Evolutionary conservation across 805 yeast genomes (phyloP).

Genomic region (Candida xiaguanensis): DNA sequence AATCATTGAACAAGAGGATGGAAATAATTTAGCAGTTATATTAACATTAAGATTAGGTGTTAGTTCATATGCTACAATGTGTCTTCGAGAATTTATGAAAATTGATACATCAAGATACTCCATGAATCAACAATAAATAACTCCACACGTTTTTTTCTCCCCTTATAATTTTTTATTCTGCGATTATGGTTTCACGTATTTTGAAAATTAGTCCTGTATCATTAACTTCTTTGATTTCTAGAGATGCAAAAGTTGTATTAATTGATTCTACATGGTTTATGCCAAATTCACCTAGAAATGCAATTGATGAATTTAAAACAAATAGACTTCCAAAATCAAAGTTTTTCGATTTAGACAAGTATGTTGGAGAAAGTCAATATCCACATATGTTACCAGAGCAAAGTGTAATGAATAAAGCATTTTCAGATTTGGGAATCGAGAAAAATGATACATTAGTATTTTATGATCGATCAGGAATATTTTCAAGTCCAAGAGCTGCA

Average conservation of each 20-base stretch:
- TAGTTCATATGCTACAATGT: conserved; percentile 97
- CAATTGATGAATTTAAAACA: conserved; percentile 49
- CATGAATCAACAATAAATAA: neutral
- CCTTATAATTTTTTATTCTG: neutral
- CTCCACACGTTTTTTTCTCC: neutral
- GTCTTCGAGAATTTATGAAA: conserved; percentile 84
- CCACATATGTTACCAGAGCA: conserved; percentile 89
- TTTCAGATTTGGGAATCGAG: conserved; percentile 53
- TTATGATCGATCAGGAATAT: conserved; percentile 81
- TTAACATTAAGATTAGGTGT: conserved; percentile 75
- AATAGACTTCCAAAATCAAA: conserved; percentile 65
- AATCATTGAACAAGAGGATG: conserved; percentile 18
- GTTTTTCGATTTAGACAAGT: conserved; percentile 73
- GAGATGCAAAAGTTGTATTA: conserved; percentile 41
- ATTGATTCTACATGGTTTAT: conserved; percentile 92
- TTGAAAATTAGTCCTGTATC: conserved; percentile 8
- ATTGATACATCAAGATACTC: conserved; percentile 53
- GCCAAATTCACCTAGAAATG: conserved; percentile 68
- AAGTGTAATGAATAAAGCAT: conserved; percentile 49
- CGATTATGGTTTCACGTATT: conserved; percentile 6
- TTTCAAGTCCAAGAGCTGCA: conserved; percentile 86
- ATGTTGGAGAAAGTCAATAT: conserved; percentile 53
- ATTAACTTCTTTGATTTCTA: conserved; percentile 6
- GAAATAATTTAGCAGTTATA: conserved; percentile 60
- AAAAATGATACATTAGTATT: conserved; percentile 62